Evolutionary conservation across 306 rosid species (phyloP), one percentile per base, ranked within the genome.

Genomic region (Cicer judaicum): DNA sequence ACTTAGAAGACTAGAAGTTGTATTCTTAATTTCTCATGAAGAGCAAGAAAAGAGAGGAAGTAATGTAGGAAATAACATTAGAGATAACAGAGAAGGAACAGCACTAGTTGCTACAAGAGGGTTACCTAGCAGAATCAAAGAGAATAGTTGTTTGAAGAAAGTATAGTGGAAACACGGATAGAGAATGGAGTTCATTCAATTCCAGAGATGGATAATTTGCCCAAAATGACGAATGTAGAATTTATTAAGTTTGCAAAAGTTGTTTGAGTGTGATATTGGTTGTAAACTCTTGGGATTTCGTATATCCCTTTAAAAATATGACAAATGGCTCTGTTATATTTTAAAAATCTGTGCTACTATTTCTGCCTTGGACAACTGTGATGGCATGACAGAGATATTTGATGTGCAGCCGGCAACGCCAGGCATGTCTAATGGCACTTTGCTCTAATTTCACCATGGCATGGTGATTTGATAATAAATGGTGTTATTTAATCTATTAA

Each of bases 401-500:
- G 9, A 10, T 42, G 10, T 64, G 40, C 55, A 44, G 38, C 18
- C 11, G 6, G 12, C 59, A 53, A 15, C 8, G 7, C 55, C 72
- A 10, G 14, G 6, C 55, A 44, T 44, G 18, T 12, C 41, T 48
- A 16, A 48, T 48, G 73, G 60, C 40, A 39, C 29, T 49, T 50
- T 48, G 44, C 60, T 68, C 60, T 12, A 68, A 52, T 53, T 70
- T 62, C 68, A n/a, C 44, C 68, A n/a, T 38, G 67, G 7, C 68
- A 62, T n/a, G 62, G 36, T 56, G 38, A 7, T 14, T 21, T 21
- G 63, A 11, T 56, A n/a, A 10, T 56, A 56, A 56, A 21, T 21
- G 36, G n/a, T 56, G 15, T 56, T 56, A 56, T 56, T 21, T 56
- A 56, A 10, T 56, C 63, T 56, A 11, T 29, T 4, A 19, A 56